These are phyloP conservation scores for Rubroboletus pulcherrimus DNA, from an alignment of 768 basidiomycete species.

Conservation along the genomic window DNA sequence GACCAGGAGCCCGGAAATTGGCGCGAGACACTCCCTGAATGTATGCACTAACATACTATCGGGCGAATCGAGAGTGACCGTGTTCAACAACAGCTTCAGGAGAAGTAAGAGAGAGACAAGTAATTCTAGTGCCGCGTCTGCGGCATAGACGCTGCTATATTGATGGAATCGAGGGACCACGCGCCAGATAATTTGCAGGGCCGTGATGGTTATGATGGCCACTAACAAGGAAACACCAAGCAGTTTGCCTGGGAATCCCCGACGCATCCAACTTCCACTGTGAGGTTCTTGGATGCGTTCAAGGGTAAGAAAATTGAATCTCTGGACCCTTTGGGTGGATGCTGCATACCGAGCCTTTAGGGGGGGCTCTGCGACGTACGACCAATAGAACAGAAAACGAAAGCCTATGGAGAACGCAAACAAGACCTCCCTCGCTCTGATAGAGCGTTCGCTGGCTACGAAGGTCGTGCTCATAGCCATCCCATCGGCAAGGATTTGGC, in stretches of 20 bases:
- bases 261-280: conserved; percentile 62
- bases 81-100: conserved; percentile 59
- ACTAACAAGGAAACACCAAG: conserved; percentile 51
- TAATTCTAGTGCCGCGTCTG: conserved; percentile 56
- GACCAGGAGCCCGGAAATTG: conserved; percentile 50
- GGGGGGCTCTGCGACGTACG: conserved; percentile 57
- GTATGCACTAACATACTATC: conserved; percentile 39
- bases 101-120: conserved; percentile 56
- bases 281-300: conserved; percentile 33
- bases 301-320: conserved; percentile 14
- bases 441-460: conserved; percentile 29
- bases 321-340: conserved; percentile 10
- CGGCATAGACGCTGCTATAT: conserved; percentile 51
- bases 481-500: conserved; percentile 46
- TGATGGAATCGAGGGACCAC: conserved; percentile 35
- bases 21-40: conserved; percentile 43
- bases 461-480: conserved; percentile 22
- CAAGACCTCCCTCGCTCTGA: conserved; percentile 55
- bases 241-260: conserved; percentile 53
- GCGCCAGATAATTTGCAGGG: conserved; percentile 66
- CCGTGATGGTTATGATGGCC: conserved; percentile 42
- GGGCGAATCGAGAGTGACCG: conserved; percentile 39
- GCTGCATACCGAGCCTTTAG: conserved; percentile 30
- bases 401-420: conserved; percentile 55
- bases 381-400: conserved; percentile 68